Percentiles rank a stretch among this genome's conserved stretches.
These are phyloP conservation scores for Kwoniella botswanensis DNA, from an alignment of 768 basidiomycete species.

Conservation along the genomic window DNA sequence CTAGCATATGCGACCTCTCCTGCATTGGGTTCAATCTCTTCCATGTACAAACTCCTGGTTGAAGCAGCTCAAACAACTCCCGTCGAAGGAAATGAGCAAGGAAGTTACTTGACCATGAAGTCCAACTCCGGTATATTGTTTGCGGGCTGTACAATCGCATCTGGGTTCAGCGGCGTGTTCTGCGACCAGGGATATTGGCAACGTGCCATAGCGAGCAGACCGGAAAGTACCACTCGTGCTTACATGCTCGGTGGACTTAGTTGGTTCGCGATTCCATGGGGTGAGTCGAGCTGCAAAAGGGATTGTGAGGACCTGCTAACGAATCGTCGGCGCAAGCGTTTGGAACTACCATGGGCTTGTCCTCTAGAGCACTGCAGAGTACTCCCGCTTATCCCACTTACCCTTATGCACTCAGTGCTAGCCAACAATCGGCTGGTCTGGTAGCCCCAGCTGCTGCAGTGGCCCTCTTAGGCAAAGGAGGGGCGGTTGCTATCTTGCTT, in stretches of 20 bases:
- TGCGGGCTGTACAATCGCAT: slow-evolving; percentile 52
- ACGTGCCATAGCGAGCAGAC: slow-evolving; percentile 60
- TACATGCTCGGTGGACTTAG: slow-evolving; percentile 67
- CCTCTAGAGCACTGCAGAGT: slow-evolving; percentile 59
- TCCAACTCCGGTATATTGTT: slow-evolving; percentile 60
- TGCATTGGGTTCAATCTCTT: slow-evolving; percentile 60
- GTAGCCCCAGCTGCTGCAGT: slow-evolving; percentile 63
- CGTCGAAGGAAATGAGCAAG: slow-evolving; percentile 63
- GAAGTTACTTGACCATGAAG: slow-evolving; percentile 68
- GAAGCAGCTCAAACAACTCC: slow-evolving; percentile 62
- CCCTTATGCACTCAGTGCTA: slow-evolving; percentile 60
- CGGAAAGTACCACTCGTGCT: slow-evolving; percentile 56
- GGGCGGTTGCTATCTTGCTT: slow-evolving; percentile 62
- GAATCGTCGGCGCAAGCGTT: slow-evolving; percentile 52
- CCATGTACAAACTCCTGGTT: slow-evolving; percentile 63
- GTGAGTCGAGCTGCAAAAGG: slow-evolving; percentile 1
- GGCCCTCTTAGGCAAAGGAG: slow-evolving; percentile 62
- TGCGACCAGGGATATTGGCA: slow-evolving; percentile 63
- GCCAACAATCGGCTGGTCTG: slow-evolving; percentile 60
- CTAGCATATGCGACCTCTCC: slow-evolving; percentile 52
- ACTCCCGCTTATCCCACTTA: slow-evolving; percentile 65
- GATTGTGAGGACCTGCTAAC: neutral
- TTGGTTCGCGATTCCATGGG: slow-evolving; percentile 66
- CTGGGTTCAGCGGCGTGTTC: slow-evolving; percentile 31
- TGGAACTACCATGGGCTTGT: slow-evolving; percentile 61